A percentile compares a stretch with the other conserved stretches of the same genome.
Evolutionary conservation across 257 asterid genomes (phyloP).

Genomic region (Solanum pinnatisectum): DNA sequence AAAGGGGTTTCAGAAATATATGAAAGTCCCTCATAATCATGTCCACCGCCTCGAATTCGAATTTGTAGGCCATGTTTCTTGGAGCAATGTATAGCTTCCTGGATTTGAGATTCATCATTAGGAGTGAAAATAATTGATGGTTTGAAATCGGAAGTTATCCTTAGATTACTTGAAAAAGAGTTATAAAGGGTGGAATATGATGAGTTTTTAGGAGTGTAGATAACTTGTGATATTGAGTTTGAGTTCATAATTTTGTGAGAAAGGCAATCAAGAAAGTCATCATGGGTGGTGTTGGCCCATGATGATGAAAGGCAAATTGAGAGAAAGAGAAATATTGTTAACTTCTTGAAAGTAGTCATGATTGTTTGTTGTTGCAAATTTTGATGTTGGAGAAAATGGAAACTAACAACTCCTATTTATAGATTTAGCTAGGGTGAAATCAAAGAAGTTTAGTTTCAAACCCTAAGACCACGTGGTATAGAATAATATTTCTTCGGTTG

Average conservation of each 20-base stretch:
- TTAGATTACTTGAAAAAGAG: not conserved
- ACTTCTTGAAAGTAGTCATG: not conserved
- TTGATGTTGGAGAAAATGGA: not conserved
- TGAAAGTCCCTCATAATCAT: not conserved
- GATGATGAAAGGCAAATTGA: not conserved
- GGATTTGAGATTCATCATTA: not conserved
- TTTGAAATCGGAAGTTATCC: not conserved
- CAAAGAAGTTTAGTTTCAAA: not conserved
- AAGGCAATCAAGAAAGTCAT: not conserved
- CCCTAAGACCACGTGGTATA: not conserved
- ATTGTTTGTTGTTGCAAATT: not conserved
- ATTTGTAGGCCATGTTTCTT: not conserved
- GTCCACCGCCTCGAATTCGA: not conserved
- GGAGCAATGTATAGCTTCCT: not conserved
- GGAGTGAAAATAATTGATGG: not conserved
- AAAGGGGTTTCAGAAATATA: not conserved
- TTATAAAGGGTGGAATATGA: not conserved
- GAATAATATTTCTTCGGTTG: not conserved
- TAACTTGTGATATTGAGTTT: not conserved
- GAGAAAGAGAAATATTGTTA: not conserved
- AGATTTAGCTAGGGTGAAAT: not conserved
- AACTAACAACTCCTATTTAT: not conserved
- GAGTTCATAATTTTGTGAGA: not conserved
- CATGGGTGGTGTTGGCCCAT: not conserved
- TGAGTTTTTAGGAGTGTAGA: not conserved